Percentiles rank a stretch among this genome's conserved stretches.
Evolutionary conservation across 148 eudicot species (phyloP).

Genomic region (Beta vulgaris): DNA sequence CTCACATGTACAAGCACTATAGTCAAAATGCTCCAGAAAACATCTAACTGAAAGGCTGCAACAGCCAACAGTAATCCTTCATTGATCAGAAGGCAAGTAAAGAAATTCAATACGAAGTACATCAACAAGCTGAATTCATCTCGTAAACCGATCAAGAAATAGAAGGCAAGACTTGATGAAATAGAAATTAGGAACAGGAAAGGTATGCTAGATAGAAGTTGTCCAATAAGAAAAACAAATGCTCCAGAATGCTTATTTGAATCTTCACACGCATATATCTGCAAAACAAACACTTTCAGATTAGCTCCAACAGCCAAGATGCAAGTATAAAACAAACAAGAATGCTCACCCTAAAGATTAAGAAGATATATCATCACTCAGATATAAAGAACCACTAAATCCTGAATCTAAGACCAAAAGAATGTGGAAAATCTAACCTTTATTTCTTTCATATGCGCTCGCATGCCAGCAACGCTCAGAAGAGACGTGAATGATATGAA

Average conservation of each 20-base stretch:
- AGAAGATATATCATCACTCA: not conserved
- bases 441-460: slow-evolving; percentile 78
- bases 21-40: slow-evolving; percentile 75
- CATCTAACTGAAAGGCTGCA: slow-evolving; percentile 61
- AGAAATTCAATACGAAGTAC: slow-evolving; percentile 87
- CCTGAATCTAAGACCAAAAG: not conserved
- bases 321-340: not conserved
- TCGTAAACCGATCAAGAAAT: slow-evolving; percentile 76
- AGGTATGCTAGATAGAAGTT: slow-evolving; percentile 85
- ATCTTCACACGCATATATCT: slow-evolving; percentile 76
- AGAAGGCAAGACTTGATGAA: slow-evolving; percentile 85
- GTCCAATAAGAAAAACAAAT: slow-evolving; percentile 78
- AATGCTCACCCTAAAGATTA: not conserved
- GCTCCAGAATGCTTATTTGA: slow-evolving; percentile 80
- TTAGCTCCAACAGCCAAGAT: slow-evolving; percentile 15
- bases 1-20: slow-evolving; percentile 76
- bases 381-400: not conserved
- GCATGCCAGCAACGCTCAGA: slow-evolving; percentile 77
- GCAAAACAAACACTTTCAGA: slow-evolving; percentile 26
- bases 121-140: slow-evolving; percentile 89
- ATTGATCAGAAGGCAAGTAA: slow-evolving; percentile 79
- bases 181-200: slow-evolving; percentile 92
- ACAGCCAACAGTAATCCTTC: slow-evolving; percentile 80
- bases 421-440: slow-evolving; percentile 43
- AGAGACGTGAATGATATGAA: slow-evolving; percentile 85